Percentiles rank a stretch among this genome's conserved stretches.
These are phyloP conservation scores for Chlamydomonas urium DNA, from an alignment of 139 green algal species.

Conservation along the genomic window DNA sequence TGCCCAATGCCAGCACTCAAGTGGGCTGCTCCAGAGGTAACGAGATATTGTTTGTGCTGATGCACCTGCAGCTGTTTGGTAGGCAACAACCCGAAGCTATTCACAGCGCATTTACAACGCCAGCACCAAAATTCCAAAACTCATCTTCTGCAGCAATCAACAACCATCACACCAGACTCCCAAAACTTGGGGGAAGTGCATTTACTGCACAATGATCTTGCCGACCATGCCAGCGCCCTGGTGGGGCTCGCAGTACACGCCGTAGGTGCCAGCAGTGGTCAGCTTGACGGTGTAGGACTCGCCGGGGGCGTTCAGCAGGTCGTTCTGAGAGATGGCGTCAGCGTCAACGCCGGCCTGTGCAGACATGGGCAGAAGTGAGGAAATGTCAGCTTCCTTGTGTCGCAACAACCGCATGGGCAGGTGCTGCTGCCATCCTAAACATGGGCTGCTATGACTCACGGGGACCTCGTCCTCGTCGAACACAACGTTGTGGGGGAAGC, in stretches of 20 bases:
- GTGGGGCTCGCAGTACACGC: constrained; percentile 96
- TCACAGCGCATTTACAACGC: too few species aligned
- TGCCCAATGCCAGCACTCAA: too few species aligned
- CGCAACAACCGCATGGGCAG: background rate
- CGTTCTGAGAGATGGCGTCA: constrained; percentile 78
- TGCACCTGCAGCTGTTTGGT: too few species aligned
- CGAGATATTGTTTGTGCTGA: too few species aligned
- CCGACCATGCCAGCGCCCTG: constrained; percentile 88
- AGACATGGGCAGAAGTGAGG: background rate
- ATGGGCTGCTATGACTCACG: constrained; percentile 38
- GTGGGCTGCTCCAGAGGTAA: too few species aligned
- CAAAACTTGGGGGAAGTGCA: too few species aligned
- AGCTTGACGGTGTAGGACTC: constrained; percentile 78
- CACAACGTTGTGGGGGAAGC: constrained; percentile 87
- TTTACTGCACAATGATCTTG: constrained; percentile 79
- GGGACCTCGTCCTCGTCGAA: constrained; percentile 93
- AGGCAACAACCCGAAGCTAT: too few species aligned
- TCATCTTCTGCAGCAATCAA: too few species aligned
- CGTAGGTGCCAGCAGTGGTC: constrained; percentile 68
- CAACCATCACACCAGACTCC: too few species aligned
- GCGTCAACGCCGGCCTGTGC: constrained; percentile 75
- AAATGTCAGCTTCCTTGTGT: background rate
- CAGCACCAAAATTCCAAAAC: too few species aligned
- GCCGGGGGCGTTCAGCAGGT: constrained; percentile 87
- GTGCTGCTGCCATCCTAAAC: background rate